These are phyloP conservation scores for Helianthus tuberosus DNA, from an alignment of 129 eudicot species.

Conservation along the genomic window DNA sequence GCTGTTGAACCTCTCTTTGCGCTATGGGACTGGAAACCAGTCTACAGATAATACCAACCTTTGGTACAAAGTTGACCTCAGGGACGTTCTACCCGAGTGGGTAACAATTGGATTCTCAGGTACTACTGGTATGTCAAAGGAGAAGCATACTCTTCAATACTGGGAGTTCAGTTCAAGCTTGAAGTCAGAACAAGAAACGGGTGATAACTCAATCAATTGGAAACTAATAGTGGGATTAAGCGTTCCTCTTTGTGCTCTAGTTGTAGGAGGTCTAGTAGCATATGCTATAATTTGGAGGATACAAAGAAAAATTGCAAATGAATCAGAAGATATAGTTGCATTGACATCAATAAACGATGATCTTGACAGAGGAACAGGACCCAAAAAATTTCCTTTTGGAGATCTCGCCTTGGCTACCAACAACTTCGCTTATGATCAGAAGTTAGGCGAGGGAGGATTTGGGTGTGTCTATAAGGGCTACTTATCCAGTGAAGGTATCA, in stretches of 20 bases:
- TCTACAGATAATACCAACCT: slow-evolving; percentile 13
- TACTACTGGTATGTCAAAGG: slow-evolving; percentile 22
- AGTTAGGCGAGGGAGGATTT: slow-evolving; percentile 61
- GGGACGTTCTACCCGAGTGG: slow-evolving; percentile 33
- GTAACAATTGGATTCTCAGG: slow-evolving; percentile 48
- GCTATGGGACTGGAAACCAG: not conserved
- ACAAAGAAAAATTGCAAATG: not conserved
- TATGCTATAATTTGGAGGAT: slow-evolving; percentile 8
- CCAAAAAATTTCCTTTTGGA: slow-evolving; percentile 36
- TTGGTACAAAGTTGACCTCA: slow-evolving; percentile 28
- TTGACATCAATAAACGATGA: slow-evolving; percentile 43
- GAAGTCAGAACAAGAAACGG: slow-evolving; percentile 2
- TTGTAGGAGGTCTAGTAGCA: slow-evolving; percentile 1
- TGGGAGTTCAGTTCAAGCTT: slow-evolving; percentile 46
- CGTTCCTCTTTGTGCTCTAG: not conserved
- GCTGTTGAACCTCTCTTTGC: not conserved
- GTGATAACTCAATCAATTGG: not conserved
- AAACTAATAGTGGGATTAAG: slow-evolving; percentile 11
- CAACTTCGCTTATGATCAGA: slow-evolving; percentile 34
- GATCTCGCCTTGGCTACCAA: slow-evolving; percentile 44
- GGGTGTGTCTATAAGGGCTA: slow-evolving; percentile 56
- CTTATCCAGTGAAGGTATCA: slow-evolving; percentile 8
- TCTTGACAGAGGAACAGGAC: slow-evolving; percentile 40
- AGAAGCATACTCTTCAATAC: slow-evolving; percentile 29
- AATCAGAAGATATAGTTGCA: slow-evolving; percentile 18